Evolutionary conservation across 257 asterid genomes (phyloP), one percentile per base, ranked within the genome.

Genomic region (Phtheirospermum japonicum): DNA sequence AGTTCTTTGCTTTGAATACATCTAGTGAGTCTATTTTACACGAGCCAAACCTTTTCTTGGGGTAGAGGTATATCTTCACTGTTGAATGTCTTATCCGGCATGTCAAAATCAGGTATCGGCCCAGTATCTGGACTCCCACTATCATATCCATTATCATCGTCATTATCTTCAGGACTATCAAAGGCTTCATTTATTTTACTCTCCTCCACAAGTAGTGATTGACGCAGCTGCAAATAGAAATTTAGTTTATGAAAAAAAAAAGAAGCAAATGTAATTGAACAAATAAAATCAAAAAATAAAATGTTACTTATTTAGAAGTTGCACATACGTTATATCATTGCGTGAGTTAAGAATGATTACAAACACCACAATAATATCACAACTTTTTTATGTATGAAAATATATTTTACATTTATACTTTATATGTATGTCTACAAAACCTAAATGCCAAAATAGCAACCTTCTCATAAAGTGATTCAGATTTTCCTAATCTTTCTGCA

Each of bases 381-480:
- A 33, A 5, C 7, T 4, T 1, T 33, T 23, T 33, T 33, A 33
- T 33, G 9, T 23, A 23, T n/a, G 3, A 23, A 1, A 23, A 1
- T 23, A 23, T 23, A 23, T 1, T 23, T 23, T 42, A 42, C 49
- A 16, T 14, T 5, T 46, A 46, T 46, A 16, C 53, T 46, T n/a
- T 16, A 16, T 16, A 0, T n/a, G 52, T 45, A 3, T 46, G 20
- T 40, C 39, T 40, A 40, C 30, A 68, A 72, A n/a, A 30, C 37
- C 62, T 72, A 67, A 45, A 36, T 50, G 71, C 39, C 34, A 65
- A 36, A 42, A 39, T 36, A 75, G 53, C 72, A 71, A 91, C 96
- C 97, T 85, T 84, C 73, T 86, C 97, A 67, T 85, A 92, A 34
- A 76, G 71, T 18, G 89, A 59, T 54, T 77, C 72, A 18, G 84